These are phyloP conservation scores for Tilletia setariae DNA, from an alignment of 1,284 basidiomycete genomes.

Conservation along the genomic window DNA sequence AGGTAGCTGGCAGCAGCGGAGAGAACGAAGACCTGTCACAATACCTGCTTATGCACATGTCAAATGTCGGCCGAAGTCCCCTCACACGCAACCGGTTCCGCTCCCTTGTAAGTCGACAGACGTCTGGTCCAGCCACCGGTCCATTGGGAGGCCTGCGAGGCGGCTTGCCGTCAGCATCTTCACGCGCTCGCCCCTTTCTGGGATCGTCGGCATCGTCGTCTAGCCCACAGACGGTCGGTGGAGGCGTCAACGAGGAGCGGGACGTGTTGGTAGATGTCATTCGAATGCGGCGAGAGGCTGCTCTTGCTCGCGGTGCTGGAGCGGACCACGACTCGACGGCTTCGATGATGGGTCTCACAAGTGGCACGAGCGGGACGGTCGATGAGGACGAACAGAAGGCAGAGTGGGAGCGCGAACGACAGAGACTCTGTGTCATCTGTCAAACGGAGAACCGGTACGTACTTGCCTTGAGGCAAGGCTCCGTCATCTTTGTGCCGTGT, in stretches of 20 bases:
- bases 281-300: conserved; percentile 22
- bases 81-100: background rate
- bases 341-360: too few relatives aligned
- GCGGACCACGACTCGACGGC: background rate
- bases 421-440: conserved; percentile 35
- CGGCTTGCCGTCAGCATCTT: background rate
- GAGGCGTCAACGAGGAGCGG: background rate
- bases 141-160: background rate
- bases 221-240: background rate
- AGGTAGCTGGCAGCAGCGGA: background rate
- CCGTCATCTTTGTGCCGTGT: too few relatives aligned
- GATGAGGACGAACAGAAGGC: background rate
- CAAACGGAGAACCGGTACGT: conserved; percentile 27
- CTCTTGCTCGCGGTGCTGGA: conserved; percentile 1
- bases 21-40: conserved; percentile 3
- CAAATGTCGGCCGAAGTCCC: background rate
- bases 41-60: conserved; percentile 4
- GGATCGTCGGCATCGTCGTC: background rate
- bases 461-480: background rate
- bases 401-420: conserved; percentile 23
- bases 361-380: background rate
- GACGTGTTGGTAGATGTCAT: conserved; percentile 19
- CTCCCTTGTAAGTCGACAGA: background rate
- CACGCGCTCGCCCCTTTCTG: too few relatives aligned
- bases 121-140: background rate